These are phyloP conservation scores for Kwoniella europaea DNA, from an alignment of 768 basidiomycete genomes.

Conservation along the genomic window DNA sequence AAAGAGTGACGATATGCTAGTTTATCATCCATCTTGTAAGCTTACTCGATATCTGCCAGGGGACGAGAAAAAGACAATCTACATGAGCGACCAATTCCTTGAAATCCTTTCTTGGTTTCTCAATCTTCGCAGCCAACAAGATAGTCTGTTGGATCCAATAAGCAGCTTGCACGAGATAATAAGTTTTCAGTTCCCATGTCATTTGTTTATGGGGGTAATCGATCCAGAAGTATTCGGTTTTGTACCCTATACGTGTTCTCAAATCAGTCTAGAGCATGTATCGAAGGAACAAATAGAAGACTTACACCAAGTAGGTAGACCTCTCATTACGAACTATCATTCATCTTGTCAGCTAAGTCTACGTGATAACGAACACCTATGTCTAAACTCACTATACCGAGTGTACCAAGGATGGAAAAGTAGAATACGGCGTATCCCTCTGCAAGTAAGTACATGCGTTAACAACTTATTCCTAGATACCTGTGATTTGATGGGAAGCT, in stretches of 20 bases:
- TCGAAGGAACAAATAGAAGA: neutral
- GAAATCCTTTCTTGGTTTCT: slow-evolving; percentile 94
- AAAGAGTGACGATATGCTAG: slow-evolving; percentile 85
- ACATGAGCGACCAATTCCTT: slow-evolving; percentile 79
- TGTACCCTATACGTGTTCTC: slow-evolving; percentile 47
- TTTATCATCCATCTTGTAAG: neutral
- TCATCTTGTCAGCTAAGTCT: neutral
- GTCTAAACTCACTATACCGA: slow-evolving; percentile 73
- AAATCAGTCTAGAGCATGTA: neutral
- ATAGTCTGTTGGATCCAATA: slow-evolving; percentile 96
- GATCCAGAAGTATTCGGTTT: slow-evolving; percentile 82
- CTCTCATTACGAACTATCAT: slow-evolving; percentile 77
- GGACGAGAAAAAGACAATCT: slow-evolving; percentile 12
- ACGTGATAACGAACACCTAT: neutral
- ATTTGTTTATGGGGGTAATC: slow-evolving; percentile 91
- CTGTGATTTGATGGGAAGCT: no score
- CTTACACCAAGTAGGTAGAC: slow-evolving; percentile 84
- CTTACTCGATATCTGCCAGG: neutral
- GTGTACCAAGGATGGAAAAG: slow-evolving; percentile 70
- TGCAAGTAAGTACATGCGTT: no score
- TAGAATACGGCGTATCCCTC: slow-evolving; percentile 79
- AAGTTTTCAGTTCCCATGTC: slow-evolving; percentile 79
- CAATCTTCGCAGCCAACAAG: slow-evolving; percentile 77
- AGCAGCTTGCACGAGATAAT: slow-evolving; percentile 89
- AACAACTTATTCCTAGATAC: neutral